phyloP scores from a whole-genome alignment of 768 basidiomycete species.

The Boletus vinaceobasis region DNA sequence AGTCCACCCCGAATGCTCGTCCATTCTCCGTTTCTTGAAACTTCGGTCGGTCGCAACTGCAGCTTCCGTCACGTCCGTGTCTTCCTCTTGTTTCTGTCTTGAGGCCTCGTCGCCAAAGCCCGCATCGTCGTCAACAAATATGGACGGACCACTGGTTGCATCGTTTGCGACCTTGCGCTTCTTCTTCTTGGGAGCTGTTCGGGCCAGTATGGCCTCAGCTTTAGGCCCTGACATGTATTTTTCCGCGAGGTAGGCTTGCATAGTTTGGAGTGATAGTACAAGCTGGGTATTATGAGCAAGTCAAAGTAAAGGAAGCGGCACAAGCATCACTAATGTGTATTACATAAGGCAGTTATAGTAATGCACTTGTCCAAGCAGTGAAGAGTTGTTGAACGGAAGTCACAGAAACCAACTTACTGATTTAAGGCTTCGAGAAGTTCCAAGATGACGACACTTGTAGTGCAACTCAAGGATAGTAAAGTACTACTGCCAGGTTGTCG shows the following conservation, averaged over 20 bases:
- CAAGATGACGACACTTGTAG: neutral
- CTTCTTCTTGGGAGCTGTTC: constrained; percentile 54
- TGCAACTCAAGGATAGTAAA: neutral
- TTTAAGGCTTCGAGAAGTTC: neutral
- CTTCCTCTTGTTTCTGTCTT: constrained; percentile 53
- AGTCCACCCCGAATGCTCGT: constrained; percentile 61
- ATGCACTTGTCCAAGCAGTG: neutral
- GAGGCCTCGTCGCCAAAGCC: constrained; percentile 55
- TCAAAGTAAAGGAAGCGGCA: neutral
- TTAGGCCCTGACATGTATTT: constrained; percentile 98
- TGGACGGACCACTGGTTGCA: constrained; percentile 24
- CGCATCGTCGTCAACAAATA: constrained; percentile 67
- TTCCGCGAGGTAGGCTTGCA: constrained; percentile 83
- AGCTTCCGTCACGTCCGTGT: constrained; percentile 51
- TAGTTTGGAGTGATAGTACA: constrained; percentile 13
- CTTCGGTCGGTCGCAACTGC: constrained; percentile 71
- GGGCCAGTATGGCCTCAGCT: constrained; percentile 89
- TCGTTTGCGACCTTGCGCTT: constrained; percentile 55
- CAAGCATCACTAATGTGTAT: neutral
- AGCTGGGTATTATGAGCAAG: neutral
- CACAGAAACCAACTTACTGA: neutral
- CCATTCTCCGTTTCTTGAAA: constrained; percentile 72
- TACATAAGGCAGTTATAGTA: constrained; percentile 1
- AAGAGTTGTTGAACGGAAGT: neutral
- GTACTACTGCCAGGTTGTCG: neutral